phyloP scores from a whole-genome alignment of 345 rosid genomes.

The Draba incana region DNA sequence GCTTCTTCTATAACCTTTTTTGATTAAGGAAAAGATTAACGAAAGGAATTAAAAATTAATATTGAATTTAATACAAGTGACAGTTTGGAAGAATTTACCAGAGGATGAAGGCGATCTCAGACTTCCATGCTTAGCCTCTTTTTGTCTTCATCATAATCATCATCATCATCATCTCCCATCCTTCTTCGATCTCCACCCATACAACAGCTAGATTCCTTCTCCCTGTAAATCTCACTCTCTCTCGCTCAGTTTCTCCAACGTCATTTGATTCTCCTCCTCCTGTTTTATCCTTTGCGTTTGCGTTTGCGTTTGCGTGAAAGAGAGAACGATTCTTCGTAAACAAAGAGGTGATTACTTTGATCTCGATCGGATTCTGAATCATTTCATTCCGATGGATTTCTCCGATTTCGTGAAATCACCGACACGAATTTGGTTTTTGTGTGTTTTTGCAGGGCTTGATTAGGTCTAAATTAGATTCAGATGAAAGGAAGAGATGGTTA shows the following conservation, averaged over 20 bases:
- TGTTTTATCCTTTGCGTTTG: no score
- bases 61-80: constrained; percentile 31
- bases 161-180: neutral
- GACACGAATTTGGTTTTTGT: constrained; percentile 20
- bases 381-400: constrained; percentile 7
- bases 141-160: constrained; percentile 10
- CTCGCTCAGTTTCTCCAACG: neutral
- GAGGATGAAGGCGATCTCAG: constrained; percentile 44
- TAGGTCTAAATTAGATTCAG: no score
- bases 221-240: constrained; percentile 25
- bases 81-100: constrained; percentile 27
- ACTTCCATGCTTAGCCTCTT: constrained; percentile 35
- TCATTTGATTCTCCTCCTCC: neutral
- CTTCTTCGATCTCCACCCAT: constrained; percentile 16
- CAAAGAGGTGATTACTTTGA: constrained; percentile 31
- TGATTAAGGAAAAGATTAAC: neutral
- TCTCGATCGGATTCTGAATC: constrained; percentile 32
- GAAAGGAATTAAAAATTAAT: neutral
- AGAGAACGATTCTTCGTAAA: constrained; percentile 2
- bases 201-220: neutral
- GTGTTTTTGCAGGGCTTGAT: constrained; percentile 29
- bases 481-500: constrained; percentile 49
- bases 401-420: constrained; percentile 18
- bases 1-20: neutral
- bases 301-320: constrained; percentile 7